These are phyloP conservation scores for Cenchrus fungigraminus DNA, from an alignment of 176 grass and related monocot genomes.

Conservation along the genomic window DNA sequence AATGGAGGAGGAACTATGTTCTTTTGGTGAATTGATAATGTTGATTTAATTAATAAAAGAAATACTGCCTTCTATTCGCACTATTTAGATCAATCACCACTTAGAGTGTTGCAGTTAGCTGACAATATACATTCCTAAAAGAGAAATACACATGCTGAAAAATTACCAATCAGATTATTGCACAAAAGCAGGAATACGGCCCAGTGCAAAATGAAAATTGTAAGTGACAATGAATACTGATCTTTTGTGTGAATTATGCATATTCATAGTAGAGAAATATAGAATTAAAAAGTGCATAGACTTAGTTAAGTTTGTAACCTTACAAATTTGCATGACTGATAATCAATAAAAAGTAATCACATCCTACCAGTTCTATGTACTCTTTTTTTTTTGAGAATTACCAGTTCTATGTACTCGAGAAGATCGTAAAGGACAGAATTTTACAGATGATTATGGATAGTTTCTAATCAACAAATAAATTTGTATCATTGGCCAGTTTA, in stretches of 20 bases:
- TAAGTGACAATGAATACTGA: background rate
- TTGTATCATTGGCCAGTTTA: background rate
- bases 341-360: background rate
- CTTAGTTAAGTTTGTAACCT: background rate
- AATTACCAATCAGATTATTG: background rate
- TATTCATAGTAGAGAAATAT: slow-evolving; percentile 10
- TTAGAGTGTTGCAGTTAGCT: background rate
- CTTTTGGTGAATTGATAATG: background rate
- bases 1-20: background rate
- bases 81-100: background rate
- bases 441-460: background rate
- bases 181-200: background rate
- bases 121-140: background rate
- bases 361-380: background rate
- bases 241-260: background rate
- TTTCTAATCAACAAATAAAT: background rate
- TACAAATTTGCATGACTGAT: background rate
- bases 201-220: background rate
- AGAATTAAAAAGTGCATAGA: background rate
- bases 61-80: background rate
- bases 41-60: background rate
- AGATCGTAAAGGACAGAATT: slow-evolving; percentile 9
- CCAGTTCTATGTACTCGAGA: background rate
- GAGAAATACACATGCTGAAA: background rate
- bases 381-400: background rate